These are phyloP conservation scores for Phaeomoniella chlamydospora DNA, from an alignment of 2,329 filamentous ascomycete species.

Conservation along the genomic window DNA sequence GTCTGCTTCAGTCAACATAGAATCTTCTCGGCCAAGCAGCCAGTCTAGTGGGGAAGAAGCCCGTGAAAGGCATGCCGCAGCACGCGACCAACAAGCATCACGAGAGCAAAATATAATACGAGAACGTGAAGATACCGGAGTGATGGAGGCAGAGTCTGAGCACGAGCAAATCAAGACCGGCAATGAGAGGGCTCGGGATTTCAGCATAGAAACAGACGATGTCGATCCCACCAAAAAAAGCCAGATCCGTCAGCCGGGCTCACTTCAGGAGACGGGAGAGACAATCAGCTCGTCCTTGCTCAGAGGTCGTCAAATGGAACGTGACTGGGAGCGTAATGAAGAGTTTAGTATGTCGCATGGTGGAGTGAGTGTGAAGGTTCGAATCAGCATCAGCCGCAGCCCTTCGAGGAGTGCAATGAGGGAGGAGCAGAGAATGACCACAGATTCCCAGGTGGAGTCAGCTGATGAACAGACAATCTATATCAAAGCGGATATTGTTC, in stretches of 20 bases:
- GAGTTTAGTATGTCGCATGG: not conserved
- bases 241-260: not conserved
- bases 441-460: not conserved
- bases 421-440: not conserved
- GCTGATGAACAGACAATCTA: not conserved
- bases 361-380: not conserved
- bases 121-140: not conserved
- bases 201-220: not conserved
- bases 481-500: not conserved
- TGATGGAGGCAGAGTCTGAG: not conserved
- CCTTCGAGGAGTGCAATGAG: not conserved
- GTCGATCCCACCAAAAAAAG: not conserved
- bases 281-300: not conserved
- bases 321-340: constrained; percentile 3
- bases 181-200: no score
- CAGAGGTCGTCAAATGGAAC: not conserved
- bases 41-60: no score
- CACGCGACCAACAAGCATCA: no score
- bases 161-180: not conserved
- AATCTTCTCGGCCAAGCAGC: no score
- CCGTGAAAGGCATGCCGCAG: no score
- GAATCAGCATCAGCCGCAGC: not conserved
- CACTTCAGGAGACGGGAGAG: not conserved
- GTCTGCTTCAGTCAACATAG: no score
- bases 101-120: no score